Conservation (phyloP, 768 basidiomycete species). For the Termitomyces sp. region DNA sequence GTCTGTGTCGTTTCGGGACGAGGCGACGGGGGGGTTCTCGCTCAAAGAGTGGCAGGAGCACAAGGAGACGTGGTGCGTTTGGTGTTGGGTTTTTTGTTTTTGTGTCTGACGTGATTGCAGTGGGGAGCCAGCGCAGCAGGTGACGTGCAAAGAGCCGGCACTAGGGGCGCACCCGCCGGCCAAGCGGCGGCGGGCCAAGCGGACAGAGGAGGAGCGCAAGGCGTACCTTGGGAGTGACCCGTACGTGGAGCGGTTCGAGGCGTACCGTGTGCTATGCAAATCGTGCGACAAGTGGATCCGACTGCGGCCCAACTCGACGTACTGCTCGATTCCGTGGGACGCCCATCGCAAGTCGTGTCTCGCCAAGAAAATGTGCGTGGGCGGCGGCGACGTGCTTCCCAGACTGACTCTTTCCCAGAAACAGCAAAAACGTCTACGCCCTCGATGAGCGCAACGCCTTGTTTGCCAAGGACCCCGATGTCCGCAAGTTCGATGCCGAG, state of each 20-base stretch:
- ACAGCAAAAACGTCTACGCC: conserved; percentile 50
- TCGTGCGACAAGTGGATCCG: conserved; percentile 85
- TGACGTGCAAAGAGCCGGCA: too few relatives aligned
- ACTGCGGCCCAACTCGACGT: conserved; percentile 80
- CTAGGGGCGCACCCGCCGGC: conserved; percentile 27
- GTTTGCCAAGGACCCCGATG: conserved; percentile 59
- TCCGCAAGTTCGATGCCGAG: conserved; percentile 73
- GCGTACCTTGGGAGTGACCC: conserved; percentile 65
- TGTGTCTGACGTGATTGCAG: too few relatives aligned
- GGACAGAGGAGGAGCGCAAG: conserved; percentile 74
- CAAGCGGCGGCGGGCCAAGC: conserved; percentile 69
- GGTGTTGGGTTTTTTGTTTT: too few relatives aligned
- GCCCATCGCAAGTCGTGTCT: conserved; percentile 80
- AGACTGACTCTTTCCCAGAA: conserved; percentile 7
- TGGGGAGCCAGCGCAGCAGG: too few relatives aligned
- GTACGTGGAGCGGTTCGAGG: conserved; percentile 76
- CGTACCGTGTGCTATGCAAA: conserved; percentile 74
- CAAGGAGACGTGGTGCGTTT: conserved; percentile 47
- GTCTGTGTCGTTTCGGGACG: conserved; percentile 63
- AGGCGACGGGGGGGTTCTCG: conserved; percentile 56
- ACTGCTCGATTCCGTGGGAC: conserved; percentile 87
- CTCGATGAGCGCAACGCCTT: conserved; percentile 54
- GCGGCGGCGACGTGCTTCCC: not conserved
- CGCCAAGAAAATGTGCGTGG: conserved; percentile 65
- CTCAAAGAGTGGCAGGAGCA: conserved; percentile 68